Conservation (phyloP, 1,284 basidiomycete species). For the Grifola frondosa region DNA sequence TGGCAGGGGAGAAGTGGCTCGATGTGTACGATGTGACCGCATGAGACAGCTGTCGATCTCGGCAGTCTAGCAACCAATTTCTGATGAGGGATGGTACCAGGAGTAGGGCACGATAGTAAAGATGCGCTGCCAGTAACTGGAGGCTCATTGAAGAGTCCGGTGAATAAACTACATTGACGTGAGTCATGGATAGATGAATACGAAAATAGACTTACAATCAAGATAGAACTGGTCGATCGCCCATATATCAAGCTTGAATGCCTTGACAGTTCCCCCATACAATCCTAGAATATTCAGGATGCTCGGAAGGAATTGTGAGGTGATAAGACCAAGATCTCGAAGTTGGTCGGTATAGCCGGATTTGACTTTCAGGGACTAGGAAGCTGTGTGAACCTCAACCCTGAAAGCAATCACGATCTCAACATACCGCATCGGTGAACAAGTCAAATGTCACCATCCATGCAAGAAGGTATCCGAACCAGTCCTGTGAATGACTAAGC, state of each 20-base stretch:
- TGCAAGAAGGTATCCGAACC: slow-evolving; percentile 72
- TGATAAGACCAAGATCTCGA: slow-evolving; percentile 66
- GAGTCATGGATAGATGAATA: neutral
- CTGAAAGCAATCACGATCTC: neutral
- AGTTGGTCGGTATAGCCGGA: slow-evolving; percentile 85
- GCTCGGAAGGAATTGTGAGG: slow-evolving; percentile 69
- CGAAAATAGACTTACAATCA: slow-evolving; percentile 55
- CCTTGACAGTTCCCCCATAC: slow-evolving; percentile 55
- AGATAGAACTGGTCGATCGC: slow-evolving; percentile 84
- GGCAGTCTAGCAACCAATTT: slow-evolving; percentile 83
- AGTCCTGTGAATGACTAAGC: slow-evolving; percentile 32
- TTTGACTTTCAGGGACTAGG: slow-evolving; percentile 80
- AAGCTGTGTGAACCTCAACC: slow-evolving; percentile 9
- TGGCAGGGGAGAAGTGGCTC: slow-evolving; percentile 86
- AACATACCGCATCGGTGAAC: slow-evolving; percentile 80
- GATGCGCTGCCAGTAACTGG: slow-evolving; percentile 79
- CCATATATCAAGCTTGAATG: slow-evolving; percentile 81
- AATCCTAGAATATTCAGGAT: slow-evolving; percentile 72
- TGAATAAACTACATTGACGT: slow-evolving; percentile 54
- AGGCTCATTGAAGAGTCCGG: slow-evolving; percentile 55
- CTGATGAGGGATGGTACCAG: slow-evolving; percentile 83
- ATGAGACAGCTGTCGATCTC: slow-evolving; percentile 84
- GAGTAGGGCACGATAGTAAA: slow-evolving; percentile 85
- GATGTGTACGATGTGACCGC: slow-evolving; percentile 81
- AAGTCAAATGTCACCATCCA: slow-evolving; percentile 92